Evolutionary conservation across 2,329 filamentous ascomycete genomes (phyloP).

Genomic region (Diaporthe sp.): DNA sequence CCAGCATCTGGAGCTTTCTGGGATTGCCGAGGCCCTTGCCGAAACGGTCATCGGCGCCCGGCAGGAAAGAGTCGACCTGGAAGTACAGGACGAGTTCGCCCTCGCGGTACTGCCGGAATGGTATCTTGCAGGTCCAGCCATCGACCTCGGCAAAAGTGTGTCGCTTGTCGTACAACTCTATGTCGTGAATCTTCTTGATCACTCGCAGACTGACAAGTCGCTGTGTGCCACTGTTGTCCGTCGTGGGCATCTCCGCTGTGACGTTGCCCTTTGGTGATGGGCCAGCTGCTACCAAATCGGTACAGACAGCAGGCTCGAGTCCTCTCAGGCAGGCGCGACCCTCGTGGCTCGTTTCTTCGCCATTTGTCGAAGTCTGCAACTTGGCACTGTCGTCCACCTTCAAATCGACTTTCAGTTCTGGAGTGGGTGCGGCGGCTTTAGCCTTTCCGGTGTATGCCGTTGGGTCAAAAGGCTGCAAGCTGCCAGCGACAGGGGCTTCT

Average conservation of each 20-base stretch:
- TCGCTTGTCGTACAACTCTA: slow-evolving; percentile 11
- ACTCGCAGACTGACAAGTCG: slow-evolving; percentile 31
- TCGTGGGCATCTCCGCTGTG: background rate
- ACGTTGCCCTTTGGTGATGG: background rate
- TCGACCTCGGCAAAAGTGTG: slow-evolving; percentile 37
- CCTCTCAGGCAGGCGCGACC: background rate
- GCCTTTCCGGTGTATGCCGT: background rate
- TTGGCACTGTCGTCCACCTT: background rate
- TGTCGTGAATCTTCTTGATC: slow-evolving; percentile 30
- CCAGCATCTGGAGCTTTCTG: slow-evolving; percentile 16
- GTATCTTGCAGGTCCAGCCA: slow-evolving; percentile 42
- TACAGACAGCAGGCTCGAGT: background rate
- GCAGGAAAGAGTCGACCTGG: slow-evolving; percentile 44
- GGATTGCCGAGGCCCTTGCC: background rate
- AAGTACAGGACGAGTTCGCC: slow-evolving; percentile 40
- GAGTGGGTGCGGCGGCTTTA: background rate
- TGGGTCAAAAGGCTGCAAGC: background rate
- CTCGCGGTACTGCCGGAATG: slow-evolving; percentile 31
- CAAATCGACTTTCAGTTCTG: background rate
- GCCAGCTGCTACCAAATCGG: background rate
- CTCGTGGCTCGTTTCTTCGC: background rate
- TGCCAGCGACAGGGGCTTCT: background rate
- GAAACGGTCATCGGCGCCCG: slow-evolving; percentile 33
- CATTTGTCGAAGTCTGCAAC: background rate
- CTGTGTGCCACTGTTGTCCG: background rate